Base-by-base conservation (phyloP, 257 asterid species). In the Nicotiana tabacum region DNA sequence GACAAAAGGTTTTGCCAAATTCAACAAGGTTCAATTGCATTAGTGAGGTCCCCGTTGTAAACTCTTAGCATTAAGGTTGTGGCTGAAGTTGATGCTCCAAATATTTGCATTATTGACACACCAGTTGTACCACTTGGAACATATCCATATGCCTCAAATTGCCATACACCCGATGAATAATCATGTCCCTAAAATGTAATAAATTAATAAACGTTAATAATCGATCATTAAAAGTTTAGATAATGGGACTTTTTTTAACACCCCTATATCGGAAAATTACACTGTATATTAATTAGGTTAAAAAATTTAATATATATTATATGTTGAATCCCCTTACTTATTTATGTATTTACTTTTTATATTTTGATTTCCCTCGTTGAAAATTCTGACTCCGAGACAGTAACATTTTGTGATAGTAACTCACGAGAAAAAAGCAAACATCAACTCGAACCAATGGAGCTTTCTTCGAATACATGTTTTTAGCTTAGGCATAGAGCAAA, bases 81-180 rank as follows among this genome's bases (percentile, higher is more conserved):
- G 39, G 87, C 66, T 60, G 84, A 83, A 21, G 83, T 82, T 1
- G 77, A 11, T 6, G 88, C 86, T 66, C 90, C 87, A 12, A 89
- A 87, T 0, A 89, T 85, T 76, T 89, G 91, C 91, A 89, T 89
- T 68, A 87, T 27, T 21, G 86, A 85, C 4, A 85, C 89, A 1
- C 89, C 89, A 1, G 88, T 82, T 2, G 89, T 82, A 24, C 88
- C 91, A 17, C 83, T 12, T 3, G 87, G 89, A 8, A 87, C 70
- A 77, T 86, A 86, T 4, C 82, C 64, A 13, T 83, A 56, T 17
- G 83, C 92, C 58, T 85, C 89, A 77, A 89, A 87, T 81, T 85
- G 88, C 90, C 90, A 86, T 3, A 87, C 83, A 1, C 89, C 90
- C 0, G 87, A 84, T 3, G 86, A 80, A 67, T 89, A 85, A 56